Evolutionary conservation across 495 filamentous ascomycete species (phyloP).

Genomic region (Daldinia vernicosa): DNA sequence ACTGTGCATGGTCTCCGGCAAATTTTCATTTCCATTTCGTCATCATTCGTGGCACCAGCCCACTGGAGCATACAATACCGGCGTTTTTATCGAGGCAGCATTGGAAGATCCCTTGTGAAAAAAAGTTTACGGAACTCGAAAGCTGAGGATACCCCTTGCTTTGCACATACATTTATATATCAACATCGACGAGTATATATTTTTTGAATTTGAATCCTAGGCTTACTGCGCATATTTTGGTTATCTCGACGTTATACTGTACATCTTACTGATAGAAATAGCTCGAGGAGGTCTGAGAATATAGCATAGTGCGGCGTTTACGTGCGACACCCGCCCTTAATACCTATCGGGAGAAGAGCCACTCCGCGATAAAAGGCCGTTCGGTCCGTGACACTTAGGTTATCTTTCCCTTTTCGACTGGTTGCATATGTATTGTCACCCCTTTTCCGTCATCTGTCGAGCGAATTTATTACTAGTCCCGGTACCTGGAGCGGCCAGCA

Average conservation of each 20-base stretch:
- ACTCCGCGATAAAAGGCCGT: not conserved
- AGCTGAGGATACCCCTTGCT: conserved; percentile 42
- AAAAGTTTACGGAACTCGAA: conserved; percentile 37
- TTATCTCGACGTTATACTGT: conserved; percentile 12
- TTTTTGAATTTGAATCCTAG: conserved; percentile 33
- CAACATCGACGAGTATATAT: conserved; percentile 34
- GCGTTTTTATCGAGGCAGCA: conserved; percentile 40
- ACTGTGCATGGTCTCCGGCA: conserved; percentile 36
- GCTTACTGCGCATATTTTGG: conserved; percentile 10
- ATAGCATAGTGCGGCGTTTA: conserved; percentile 2
- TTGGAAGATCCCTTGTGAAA: conserved; percentile 33
- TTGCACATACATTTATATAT: conserved; percentile 33
- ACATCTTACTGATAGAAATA: conserved; percentile 7
- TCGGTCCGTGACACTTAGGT: not conserved
- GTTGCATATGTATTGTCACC: conserved; percentile 25
- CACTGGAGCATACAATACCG: conserved; percentile 41
- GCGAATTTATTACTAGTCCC: conserved; percentile 15
- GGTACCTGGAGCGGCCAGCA: conserved; percentile 19
- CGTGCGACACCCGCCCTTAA: not conserved
- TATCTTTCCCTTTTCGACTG: conserved; percentile 11
- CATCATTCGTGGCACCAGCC: conserved; percentile 38
- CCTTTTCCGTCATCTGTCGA: conserved; percentile 11
- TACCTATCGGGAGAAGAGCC: not conserved
- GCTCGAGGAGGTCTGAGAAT: conserved; percentile 9
- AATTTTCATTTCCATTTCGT: conserved; percentile 28